These are phyloP conservation scores for Trichoderma cornu-damae DNA, from an alignment of 2,329 filamentous ascomycete genomes.

Conservation along the genomic window DNA sequence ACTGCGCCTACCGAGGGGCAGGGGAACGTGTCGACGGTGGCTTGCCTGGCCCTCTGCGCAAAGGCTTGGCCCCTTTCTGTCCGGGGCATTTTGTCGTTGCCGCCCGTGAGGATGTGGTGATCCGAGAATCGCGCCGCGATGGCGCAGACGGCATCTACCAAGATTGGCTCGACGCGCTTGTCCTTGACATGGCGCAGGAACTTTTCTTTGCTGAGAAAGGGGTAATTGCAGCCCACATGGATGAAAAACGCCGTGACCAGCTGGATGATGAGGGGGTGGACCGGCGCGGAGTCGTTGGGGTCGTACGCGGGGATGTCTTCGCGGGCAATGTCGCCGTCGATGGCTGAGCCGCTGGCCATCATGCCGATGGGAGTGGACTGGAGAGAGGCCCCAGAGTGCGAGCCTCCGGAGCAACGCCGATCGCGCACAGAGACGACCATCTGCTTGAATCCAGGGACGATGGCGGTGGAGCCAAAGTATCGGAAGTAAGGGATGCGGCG, in stretches of 20 bases:
- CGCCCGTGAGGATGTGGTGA: slow-evolving; percentile 44
- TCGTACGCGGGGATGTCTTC: slow-evolving; percentile 71
- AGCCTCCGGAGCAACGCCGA: slow-evolving; percentile 54
- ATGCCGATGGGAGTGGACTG: slow-evolving; percentile 36
- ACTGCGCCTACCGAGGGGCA: slow-evolving; percentile 79
- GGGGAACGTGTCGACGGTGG: slow-evolving; percentile 75
- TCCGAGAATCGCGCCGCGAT: slow-evolving; percentile 76
- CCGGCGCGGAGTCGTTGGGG: slow-evolving; percentile 61
- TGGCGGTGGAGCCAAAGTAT: slow-evolving; percentile 86
- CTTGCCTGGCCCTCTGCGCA: slow-evolving; percentile 75
- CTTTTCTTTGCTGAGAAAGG: slow-evolving; percentile 68
- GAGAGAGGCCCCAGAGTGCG: slow-evolving; percentile 51
- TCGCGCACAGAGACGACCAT: slow-evolving; percentile 78
- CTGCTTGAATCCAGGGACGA: slow-evolving; percentile 87
- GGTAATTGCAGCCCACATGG: slow-evolving; percentile 80
- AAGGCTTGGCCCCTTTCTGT: slow-evolving; percentile 73
- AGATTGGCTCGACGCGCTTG: slow-evolving; percentile 74
- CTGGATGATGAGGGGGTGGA: slow-evolving; percentile 68
- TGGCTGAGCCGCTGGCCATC: slow-evolving; percentile 37
- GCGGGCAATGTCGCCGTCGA: slow-evolving; percentile 40
- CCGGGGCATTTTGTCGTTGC: slow-evolving; percentile 44
- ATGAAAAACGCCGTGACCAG: slow-evolving; percentile 76
- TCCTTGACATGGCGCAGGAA: slow-evolving; percentile 73
- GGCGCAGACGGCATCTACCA: slow-evolving; percentile 82
- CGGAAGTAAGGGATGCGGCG: slow-evolving; percentile 80